phyloP scores from a whole-genome alignment of 139 green algal species.

The Coelastrella sp. region DNA sequence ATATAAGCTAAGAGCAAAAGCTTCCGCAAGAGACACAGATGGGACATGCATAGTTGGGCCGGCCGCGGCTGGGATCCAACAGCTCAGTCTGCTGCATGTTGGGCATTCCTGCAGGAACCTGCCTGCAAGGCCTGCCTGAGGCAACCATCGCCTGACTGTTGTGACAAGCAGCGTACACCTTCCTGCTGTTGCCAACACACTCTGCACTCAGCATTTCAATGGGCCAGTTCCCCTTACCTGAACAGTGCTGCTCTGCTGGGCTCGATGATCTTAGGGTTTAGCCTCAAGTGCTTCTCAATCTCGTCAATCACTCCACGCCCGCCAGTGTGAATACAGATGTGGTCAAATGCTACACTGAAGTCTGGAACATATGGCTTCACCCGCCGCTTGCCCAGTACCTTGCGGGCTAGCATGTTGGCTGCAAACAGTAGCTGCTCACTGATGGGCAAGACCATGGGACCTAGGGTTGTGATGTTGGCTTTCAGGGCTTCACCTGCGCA shows the following conservation, averaged over 20 bases:
- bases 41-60: too few relatives aligned
- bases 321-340: constrained; percentile 99
- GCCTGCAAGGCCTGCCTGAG: neutral
- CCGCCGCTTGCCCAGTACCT: constrained; percentile 59
- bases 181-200: too few relatives aligned
- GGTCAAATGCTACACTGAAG: constrained; percentile 97
- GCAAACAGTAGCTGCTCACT: constrained; percentile 90
- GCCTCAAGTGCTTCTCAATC: constrained; percentile 95
- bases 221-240: constrained; percentile 45
- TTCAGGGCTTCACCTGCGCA: constrained; percentile 64
- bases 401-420: constrained; percentile 88
- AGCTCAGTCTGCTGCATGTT: too few relatives aligned
- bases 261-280: constrained; percentile 68
- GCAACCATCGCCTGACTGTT: neutral
- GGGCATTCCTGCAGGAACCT: neutral
- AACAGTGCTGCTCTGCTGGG: constrained; percentile 87
- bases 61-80: too few relatives aligned
- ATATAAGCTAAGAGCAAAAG: too few relatives aligned
- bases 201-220: neutral
- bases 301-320: constrained; percentile 95
- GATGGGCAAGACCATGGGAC: constrained; percentile 93
- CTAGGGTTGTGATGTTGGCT: constrained; percentile 96
- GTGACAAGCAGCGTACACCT: neutral
- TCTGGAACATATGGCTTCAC: constrained; percentile 93
- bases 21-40: too few relatives aligned